Percentiles rank a stretch among this genome's conserved stretches.
These are phyloP conservation scores for Bruguiera gymnorhiza DNA, from an alignment of 345 rosid genomes.

Conservation along the genomic window DNA sequence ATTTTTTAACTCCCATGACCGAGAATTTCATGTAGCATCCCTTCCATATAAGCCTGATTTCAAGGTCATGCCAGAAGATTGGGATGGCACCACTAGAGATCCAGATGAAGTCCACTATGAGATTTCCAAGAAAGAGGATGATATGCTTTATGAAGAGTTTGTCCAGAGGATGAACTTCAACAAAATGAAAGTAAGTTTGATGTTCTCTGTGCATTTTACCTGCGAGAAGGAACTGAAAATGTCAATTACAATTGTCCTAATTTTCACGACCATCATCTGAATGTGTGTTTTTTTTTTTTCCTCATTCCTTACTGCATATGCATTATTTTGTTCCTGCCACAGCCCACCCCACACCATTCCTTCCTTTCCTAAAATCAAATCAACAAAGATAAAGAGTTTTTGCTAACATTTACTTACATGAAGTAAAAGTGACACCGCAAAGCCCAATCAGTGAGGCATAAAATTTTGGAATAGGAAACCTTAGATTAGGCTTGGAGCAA, in stretches of 20 bases:
- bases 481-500: too few species aligned
- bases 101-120: constrained; percentile 91
- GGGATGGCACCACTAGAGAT: constrained; percentile 93
- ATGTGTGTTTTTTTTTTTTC: too few species aligned
- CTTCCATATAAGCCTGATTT: constrained; percentile 90
- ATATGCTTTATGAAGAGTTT: constrained; percentile 79
- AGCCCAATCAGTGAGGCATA: too few species aligned
- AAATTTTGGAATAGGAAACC: too few species aligned
- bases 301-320: too few species aligned
- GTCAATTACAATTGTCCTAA: not conserved
- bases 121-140: constrained; percentile 98
- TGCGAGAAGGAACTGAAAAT: constrained; percentile 7
- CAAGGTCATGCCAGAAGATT: constrained; percentile 98
- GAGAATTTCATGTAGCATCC: constrained; percentile 95
- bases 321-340: too few species aligned
- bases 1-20: constrained; percentile 76
- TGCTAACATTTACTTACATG: too few species aligned
- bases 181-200: constrained; percentile 71
- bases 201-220: not conserved
- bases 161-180: constrained; percentile 77
- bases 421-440: too few species aligned
- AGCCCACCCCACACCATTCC: too few species aligned
- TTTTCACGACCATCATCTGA: too few species aligned
- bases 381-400: too few species aligned
- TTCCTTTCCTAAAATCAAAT: too few species aligned